Base-by-base conservation (phyloP, 2,329 filamentous ascomycete species). In the Alternaria conjuncta region DNA sequence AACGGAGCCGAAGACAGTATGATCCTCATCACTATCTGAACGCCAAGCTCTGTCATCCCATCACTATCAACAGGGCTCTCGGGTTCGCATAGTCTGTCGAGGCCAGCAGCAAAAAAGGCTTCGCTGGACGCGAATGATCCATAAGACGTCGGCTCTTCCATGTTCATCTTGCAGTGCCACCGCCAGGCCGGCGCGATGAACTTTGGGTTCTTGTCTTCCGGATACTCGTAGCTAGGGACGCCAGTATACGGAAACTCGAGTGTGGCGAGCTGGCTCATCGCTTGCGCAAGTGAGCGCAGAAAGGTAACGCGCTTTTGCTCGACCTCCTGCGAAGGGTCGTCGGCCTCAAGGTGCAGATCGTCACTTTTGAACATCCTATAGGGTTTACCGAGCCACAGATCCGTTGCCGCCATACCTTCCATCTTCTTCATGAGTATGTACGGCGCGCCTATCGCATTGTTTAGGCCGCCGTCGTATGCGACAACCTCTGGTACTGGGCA, bases 401-500 rank as follows among this genome's bases (percentile, higher is more conserved):
- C 21, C 20, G 26, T 44, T 5, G 68, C 64, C 6, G 63, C 41
- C 0, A 55, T 53, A n/a, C 72, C 71, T 6, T 59, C 1, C 4
- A 73, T 12, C 41, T 54, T 58, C 26, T 57, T 62, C 67, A 71
- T 68, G 12, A 74, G 43, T 13, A 72, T 67, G 44, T 64, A 74
- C 11, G 72, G 72, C 11, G 61, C 61, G 4, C 59, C 46, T 28
- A 73, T 63, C 4, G 25, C 30, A 41, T 72, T 75, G 7, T 67
- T 23, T 11, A 65, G 20, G 7, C 54, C 49, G 2, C 50, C 32
- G 30, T 71, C 63, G 36, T 65, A 73, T 10, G 55, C 62, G 20
- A 71, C 25, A 43, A 71, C 50, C 10, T 60, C 47, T 3, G 71
- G 70, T 2, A 74, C 55, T 2, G 68, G 71, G 10, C 67, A 57